Evolutionary conservation across 805 yeast species (phyloP).

Genomic region (Wickerhamiella allomyrinae): DNA sequence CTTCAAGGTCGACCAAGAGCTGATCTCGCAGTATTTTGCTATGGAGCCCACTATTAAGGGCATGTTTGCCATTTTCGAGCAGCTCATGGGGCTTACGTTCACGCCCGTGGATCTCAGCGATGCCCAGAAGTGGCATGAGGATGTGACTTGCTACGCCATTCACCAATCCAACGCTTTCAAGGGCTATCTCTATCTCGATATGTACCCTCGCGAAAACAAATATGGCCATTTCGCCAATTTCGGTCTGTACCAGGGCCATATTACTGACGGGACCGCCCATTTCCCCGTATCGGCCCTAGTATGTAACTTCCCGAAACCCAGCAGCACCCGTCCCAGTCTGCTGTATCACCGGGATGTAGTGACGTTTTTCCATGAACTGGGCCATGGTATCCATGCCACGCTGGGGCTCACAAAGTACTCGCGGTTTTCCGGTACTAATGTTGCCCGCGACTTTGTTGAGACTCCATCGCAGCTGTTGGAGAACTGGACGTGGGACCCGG

Average conservation of each 20-base stretch:
- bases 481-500: slow-evolving; percentile 71
- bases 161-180: slow-evolving; percentile 49
- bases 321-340: slow-evolving; percentile 53
- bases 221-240: slow-evolving; percentile 85
- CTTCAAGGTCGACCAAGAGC: slow-evolving; percentile 56
- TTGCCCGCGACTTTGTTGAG: slow-evolving; percentile 78
- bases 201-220: slow-evolving; percentile 77
- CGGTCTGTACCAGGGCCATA: slow-evolving; percentile 5
- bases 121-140: slow-evolving; percentile 55
- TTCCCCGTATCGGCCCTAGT: slow-evolving; percentile 67
- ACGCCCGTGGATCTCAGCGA: slow-evolving; percentile 36
- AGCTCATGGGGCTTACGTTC: slow-evolving; percentile 54
- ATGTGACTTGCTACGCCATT: slow-evolving; percentile 51
- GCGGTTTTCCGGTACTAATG: slow-evolving; percentile 63
- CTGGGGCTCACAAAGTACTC: slow-evolving; percentile 51
- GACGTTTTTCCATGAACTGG: slow-evolving; percentile 80
- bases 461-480: slow-evolving; percentile 86
- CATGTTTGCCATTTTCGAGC: slow-evolving; percentile 61
- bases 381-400: slow-evolving; percentile 75
- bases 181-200: slow-evolving; percentile 68
- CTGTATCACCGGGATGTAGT: slow-evolving; percentile 66
- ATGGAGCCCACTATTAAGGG: slow-evolving; percentile 48
- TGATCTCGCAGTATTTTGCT: slow-evolving; percentile 68
- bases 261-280: slow-evolving; percentile 24
- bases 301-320: slow-evolving; percentile 71